A percentile compares a stretch with the other conserved stretches of the same genome.
These are phyloP conservation scores for Ophiocordyceps camponoti-saundersi DNA, from an alignment of 2,329 filamentous ascomycete genomes.

Conservation along the genomic window DNA sequence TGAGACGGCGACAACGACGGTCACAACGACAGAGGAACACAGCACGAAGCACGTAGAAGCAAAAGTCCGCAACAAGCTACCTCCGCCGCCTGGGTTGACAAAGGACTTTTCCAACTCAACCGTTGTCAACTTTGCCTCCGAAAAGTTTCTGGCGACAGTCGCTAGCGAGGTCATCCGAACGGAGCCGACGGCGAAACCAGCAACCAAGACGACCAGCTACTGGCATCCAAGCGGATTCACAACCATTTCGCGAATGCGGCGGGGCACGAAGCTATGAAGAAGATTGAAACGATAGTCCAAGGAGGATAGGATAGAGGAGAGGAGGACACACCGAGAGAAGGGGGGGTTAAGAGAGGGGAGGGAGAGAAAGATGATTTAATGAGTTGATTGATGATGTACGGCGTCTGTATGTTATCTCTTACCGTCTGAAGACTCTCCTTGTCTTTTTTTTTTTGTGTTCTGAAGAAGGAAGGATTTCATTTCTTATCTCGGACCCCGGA, in stretches of 20 bases:
- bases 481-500: no score
- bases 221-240: conserved; percentile 6
- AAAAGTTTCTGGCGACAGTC: background rate
- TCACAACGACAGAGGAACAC: no score
- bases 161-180: background rate
- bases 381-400: no score
- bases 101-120: background rate
- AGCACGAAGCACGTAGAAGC: no score
- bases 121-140: background rate
- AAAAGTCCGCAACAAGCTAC: background rate
- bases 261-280: background rate
- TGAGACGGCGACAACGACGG: no score
- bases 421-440: no score
- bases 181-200: background rate
- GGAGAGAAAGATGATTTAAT: no score
- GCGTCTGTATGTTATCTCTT: no score
- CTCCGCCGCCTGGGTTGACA: background rate
- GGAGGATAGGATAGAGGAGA: background rate
- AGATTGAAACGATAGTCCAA: background rate
- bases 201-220: background rate
- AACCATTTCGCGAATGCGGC: conserved; percentile 6
- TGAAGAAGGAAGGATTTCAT: no score
- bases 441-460: no score
- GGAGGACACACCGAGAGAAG: no score
- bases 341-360: no score